phyloP scores from a whole-genome alignment of 768 basidiomycete genomes.

The Amanita rubescens region DNA sequence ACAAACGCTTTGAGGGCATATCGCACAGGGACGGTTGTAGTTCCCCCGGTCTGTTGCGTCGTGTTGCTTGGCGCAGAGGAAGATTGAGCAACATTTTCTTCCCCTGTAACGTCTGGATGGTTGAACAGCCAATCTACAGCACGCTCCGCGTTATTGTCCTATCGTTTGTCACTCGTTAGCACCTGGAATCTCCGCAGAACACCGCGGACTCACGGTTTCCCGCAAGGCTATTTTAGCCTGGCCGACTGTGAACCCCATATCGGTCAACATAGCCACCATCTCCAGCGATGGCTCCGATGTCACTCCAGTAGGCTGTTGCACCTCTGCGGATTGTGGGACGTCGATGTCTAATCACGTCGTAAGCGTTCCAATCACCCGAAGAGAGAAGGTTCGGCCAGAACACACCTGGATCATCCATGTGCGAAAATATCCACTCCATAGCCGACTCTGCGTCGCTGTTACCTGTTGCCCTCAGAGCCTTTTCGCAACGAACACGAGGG shows the following conservation, averaged over 20 bases:
- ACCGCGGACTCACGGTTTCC: conserved; percentile 59
- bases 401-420: conserved; percentile 91
- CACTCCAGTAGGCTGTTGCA: conserved; percentile 15
- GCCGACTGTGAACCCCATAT: conserved; percentile 87
- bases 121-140: conserved; percentile 96
- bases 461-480: conserved; percentile 85
- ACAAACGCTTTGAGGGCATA: conserved; percentile 90
- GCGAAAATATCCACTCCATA: conserved; percentile 93
- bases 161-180: not conserved
- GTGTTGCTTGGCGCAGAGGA: not conserved
- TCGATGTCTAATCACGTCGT: conserved; percentile 64
- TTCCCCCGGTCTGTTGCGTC: conserved; percentile 29
- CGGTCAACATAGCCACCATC: conserved; percentile 63
- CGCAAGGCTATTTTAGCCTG: conserved; percentile 84
- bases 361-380: too few relatives aligned
- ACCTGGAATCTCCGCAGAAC: not conserved
- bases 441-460: conserved; percentile 69
- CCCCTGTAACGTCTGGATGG: conserved; percentile 82
- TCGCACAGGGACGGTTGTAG: conserved; percentile 55
- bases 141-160: conserved; percentile 59
- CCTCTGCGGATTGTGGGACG: conserved; percentile 46
- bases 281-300: conserved; percentile 57
- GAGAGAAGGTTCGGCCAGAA: not conserved
- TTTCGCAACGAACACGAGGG: conserved; percentile 77
- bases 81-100: conserved; percentile 22